Evolutionary conservation across 2,329 filamentous ascomycete species (phyloP).

Genomic region (Chaetomiaceae sp.): DNA sequence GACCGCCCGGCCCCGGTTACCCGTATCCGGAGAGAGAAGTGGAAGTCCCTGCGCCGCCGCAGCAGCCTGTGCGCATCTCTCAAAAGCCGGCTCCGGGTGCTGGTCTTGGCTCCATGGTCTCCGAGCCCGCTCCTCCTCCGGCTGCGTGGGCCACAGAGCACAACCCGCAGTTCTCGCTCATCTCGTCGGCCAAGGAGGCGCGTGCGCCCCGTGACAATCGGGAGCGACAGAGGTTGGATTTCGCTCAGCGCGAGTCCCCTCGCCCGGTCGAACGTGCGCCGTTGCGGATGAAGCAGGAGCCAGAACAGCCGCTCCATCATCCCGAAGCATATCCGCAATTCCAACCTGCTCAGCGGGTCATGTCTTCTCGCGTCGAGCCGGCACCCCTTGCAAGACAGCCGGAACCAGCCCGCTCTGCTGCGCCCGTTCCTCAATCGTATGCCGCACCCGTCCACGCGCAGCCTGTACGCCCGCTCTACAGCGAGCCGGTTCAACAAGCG

Average conservation of each 20-base stretch:
- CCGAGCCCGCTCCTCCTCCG: conserved; percentile 28
- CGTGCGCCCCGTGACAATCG: conserved; percentile 20
- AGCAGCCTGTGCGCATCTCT: conserved; percentile 37
- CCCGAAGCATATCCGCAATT: conserved; percentile 40
- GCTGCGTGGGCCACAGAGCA: conserved; percentile 20
- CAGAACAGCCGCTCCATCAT: conserved; percentile 38
- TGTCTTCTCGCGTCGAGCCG: conserved; percentile 38
- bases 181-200: conserved; percentile 18
- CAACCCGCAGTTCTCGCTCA: conserved; percentile 16
- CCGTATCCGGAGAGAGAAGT: conserved; percentile 43
- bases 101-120: conserved; percentile 26
- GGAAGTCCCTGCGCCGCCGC: conserved; percentile 30
- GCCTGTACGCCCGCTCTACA: conserved; percentile 28
- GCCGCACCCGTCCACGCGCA: conserved; percentile 33
- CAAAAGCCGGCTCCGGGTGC: conserved; percentile 35
- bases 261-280: conserved; percentile 24
- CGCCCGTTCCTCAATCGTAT: conserved; percentile 32
- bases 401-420: conserved; percentile 39
- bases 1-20: conserved; percentile 39
- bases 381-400: conserved; percentile 37
- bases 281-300: conserved; percentile 47
- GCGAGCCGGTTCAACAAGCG: conserved; percentile 31
- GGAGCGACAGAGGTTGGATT: conserved; percentile 23
- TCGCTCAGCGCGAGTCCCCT: conserved; percentile 28
- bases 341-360: conserved; percentile 36